Base-by-base conservation (phyloP, 2,329 filamentous ascomycete species). In the Coniella lustricola region DNA sequence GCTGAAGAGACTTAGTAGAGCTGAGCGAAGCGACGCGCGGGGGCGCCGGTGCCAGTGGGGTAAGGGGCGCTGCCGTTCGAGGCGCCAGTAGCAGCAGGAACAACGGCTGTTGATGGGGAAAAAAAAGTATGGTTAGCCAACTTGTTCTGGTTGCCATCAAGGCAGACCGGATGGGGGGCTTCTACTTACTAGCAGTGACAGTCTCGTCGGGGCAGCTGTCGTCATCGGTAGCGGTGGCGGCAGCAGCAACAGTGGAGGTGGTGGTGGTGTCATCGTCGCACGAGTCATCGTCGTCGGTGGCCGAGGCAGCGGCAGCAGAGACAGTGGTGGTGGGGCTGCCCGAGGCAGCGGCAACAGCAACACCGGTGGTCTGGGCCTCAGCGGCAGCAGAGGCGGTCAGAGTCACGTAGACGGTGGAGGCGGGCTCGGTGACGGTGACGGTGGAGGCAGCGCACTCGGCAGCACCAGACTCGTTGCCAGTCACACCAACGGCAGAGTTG, bases 371-470 rank as follows among this genome's bases (percentile, higher is more conserved):
- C 17, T 37, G 38, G 18, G 43, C 29, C 17, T 37, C 46, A 36
- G 35, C 8, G 21, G 43, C 31, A 2, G 17, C 7, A 5, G 49
- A 17, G 32, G 22, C 36, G 20, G 38, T 40, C 22, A 56, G 38
- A 40, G 54, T 56, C 43, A 56, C 46, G 46, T 54, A 56, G 52
- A 56, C 57, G 21, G 56, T 55, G 45, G 55, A 50, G 21, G 57
- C 56, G 14, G 57, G 52, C 32, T 50, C 53, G 8, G 57, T 57
- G 33, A 55, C 51, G 13, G 54, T 55, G 38, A 48, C 48, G 34
- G 47, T 52, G 51, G 52, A 22, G 22, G 9, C 44, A 13, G 55
- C 50, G 46, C 43, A 43, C n/a, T 49, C 44, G 40, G 34, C 29
- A 21, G 38, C 21, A 35, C 17, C 38, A 22, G 50, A 32, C 43